phyloP scores from a whole-genome alignment of 1,284 basidiomycete species.

The Ustilago xerochloae region DNA sequence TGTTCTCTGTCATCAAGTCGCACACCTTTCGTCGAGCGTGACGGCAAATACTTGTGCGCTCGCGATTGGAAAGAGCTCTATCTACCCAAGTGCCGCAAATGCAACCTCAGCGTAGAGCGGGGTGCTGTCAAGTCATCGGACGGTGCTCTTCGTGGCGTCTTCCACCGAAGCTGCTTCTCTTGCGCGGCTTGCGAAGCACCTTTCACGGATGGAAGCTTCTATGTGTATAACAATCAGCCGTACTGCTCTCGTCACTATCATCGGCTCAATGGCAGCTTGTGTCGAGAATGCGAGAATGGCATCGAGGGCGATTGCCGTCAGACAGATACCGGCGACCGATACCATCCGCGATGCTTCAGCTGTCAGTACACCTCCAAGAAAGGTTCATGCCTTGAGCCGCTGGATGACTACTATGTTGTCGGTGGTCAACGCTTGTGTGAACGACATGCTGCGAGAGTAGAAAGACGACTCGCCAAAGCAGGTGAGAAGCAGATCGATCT shows the following conservation, averaged over 20 bases:
- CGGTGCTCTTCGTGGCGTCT: slow-evolving; percentile 56
- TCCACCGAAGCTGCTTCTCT: slow-evolving; percentile 54
- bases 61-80: slow-evolving; percentile 59
- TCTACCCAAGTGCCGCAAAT: slow-evolving; percentile 59
- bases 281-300: slow-evolving; percentile 48
- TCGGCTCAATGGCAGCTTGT: slow-evolving; percentile 52
- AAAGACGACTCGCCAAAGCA: slow-evolving; percentile 26
- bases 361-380: slow-evolving; percentile 49
- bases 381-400: slow-evolving; percentile 21
- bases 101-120: slow-evolving; percentile 46
- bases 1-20: slow-evolving; percentile 50
- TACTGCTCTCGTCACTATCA: slow-evolving; percentile 59
- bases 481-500: slow-evolving; percentile 35
- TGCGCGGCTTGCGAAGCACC: slow-evolving; percentile 55
- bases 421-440: slow-evolving; percentile 52
- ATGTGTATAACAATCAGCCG: slow-evolving; percentile 56
- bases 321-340: slow-evolving; percentile 55
- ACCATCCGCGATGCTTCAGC: slow-evolving; percentile 53
- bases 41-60: slow-evolving; percentile 54
- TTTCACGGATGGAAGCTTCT: slow-evolving; percentile 55
- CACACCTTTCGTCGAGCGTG: slow-evolving; percentile 54
- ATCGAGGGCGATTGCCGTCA: slow-evolving; percentile 61
- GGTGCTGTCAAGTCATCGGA: slow-evolving; percentile 58
- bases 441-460: slow-evolving; percentile 45
- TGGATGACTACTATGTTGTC: slow-evolving; percentile 48